Evolutionary conservation across 1,284 basidiomycete species (phyloP), one percentile per base, ranked within the genome.

Genomic region (Testicularia cyperi): DNA sequence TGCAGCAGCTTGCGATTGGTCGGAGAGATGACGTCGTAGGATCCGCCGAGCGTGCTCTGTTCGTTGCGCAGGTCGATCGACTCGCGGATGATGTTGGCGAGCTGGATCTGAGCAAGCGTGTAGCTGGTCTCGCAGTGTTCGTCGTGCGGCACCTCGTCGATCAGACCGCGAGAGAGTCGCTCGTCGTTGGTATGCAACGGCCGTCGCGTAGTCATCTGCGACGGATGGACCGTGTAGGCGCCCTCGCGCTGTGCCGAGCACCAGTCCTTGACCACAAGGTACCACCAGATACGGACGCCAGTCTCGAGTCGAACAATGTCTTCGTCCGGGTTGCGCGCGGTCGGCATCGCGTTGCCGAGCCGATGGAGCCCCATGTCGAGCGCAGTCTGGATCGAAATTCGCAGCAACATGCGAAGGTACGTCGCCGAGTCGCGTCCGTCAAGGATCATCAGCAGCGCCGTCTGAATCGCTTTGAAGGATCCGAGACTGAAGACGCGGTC

Each of bases 181-280:
- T 37, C 51, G 14, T 70, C 68, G 33, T 58, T 64, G 33, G 60
- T 41, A 40, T 72, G 63, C 14, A 60, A 37, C 3, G 69, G 69
- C 15, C 18, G 35, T 6, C 68, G 48, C 13, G 68, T 72, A 9
- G 63, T 68, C 49, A 60, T 56, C 43, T 70, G 62, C 1, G 43
- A 38, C 3, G 65, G 69, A 34, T 70, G 66, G 23, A 72, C 49
- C 15, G 48, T 54, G 35, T 70, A 70, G 19, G 56, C 52, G 18
- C 56, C 56, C 38, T 65, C 62, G n/a, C 53, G 52, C 31, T 61
- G 49, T 10, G 57, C 57, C 15, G 64, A 57, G 31, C 60, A 62
- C 69, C 69, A 72, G 33, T 72, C 69, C 15, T 61, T 51, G 41
- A 57, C 55, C 14, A 65, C 61, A 9, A 72, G 62, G 10, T 60